phyloP scores from a whole-genome alignment of 441 rosid species.

The Jatropha podagrica region DNA sequence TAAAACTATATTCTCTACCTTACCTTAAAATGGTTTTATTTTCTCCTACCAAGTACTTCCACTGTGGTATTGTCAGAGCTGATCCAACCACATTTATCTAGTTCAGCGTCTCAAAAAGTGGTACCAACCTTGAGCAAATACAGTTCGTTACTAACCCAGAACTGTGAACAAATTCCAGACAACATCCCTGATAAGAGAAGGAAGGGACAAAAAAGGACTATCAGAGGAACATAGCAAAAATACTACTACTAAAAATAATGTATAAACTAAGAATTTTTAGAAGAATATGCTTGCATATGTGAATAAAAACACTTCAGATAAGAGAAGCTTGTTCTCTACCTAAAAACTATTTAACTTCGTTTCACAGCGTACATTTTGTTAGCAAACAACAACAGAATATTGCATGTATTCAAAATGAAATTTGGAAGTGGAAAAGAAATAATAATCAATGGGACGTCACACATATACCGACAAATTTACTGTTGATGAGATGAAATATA shows the following conservation, averaged over 20 bases:
- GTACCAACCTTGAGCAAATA: background rate
- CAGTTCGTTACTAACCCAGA: background rate
- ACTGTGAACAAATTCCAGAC: background rate
- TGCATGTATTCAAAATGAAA: background rate
- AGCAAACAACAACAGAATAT: background rate
- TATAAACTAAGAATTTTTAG: background rate
- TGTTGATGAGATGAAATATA: background rate
- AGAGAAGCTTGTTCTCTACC: background rate
- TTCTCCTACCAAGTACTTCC: background rate
- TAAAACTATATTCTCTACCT: background rate
- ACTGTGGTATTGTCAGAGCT: background rate
- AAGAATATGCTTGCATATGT: background rate
- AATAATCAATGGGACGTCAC: background rate
- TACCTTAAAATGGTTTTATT: background rate
- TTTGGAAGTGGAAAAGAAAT: background rate
- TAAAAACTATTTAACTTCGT: background rate
- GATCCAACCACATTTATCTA: background rate
- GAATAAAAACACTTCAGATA: background rate
- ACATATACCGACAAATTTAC: background rate
- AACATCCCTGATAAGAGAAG: background rate
- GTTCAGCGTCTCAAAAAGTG: background rate
- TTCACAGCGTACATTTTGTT: no score
- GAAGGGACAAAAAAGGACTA: no score
- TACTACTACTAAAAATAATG: no score
- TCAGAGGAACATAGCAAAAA: background rate